phyloP scores from a whole-genome alignment of 1,284 basidiomycete genomes.

The Tausonia pullulans region DNA sequence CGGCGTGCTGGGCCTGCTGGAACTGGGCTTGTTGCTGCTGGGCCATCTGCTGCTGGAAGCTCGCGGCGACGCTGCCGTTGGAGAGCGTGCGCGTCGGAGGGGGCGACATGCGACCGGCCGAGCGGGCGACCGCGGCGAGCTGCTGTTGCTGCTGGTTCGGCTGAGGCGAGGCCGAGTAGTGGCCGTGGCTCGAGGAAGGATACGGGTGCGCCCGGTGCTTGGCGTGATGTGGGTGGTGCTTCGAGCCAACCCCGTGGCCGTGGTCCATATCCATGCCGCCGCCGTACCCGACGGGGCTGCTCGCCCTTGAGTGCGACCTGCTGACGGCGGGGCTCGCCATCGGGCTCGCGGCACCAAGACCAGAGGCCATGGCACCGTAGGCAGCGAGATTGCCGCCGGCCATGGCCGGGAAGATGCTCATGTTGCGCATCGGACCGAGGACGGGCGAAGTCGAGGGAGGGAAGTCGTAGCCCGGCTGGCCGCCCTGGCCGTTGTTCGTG shows the following conservation, averaged over 20 bases:
- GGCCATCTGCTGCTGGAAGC: slow-evolving; percentile 15
- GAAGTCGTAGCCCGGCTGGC: slow-evolving; percentile 23
- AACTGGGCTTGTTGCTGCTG: slow-evolving; percentile 13
- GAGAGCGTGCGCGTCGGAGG: slow-evolving; percentile 3
- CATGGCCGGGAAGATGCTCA: slow-evolving; percentile 29
- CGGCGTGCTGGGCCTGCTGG: neutral
- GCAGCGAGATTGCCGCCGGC: neutral
- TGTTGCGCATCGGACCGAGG: slow-evolving; percentile 60
- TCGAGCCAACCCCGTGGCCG: slow-evolving; percentile 15
- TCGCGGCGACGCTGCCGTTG: neutral
- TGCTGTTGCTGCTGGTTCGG: slow-evolving; percentile 9
- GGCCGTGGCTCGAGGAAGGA: neutral
- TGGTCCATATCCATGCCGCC: slow-evolving; percentile 13
- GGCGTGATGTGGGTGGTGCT: slow-evolving; percentile 16
- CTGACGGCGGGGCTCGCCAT: slow-evolving; percentile 6
- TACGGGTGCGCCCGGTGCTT: slow-evolving; percentile 10
- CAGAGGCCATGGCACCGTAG: neutral
- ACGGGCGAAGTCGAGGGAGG: slow-evolving; percentile 59
- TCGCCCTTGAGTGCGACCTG: slow-evolving; percentile 1
- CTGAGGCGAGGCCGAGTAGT: neutral
- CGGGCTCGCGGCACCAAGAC: slow-evolving; percentile 1
- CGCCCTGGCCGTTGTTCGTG: slow-evolving; percentile 3
- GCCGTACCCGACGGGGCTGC: slow-evolving; percentile 5
- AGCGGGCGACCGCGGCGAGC: slow-evolving; percentile 1
- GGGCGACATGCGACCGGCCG: slow-evolving; percentile 16